phyloP scores from a whole-genome alignment of 345 rosid genomes.

The Eucalyptus tenuipes region DNA sequence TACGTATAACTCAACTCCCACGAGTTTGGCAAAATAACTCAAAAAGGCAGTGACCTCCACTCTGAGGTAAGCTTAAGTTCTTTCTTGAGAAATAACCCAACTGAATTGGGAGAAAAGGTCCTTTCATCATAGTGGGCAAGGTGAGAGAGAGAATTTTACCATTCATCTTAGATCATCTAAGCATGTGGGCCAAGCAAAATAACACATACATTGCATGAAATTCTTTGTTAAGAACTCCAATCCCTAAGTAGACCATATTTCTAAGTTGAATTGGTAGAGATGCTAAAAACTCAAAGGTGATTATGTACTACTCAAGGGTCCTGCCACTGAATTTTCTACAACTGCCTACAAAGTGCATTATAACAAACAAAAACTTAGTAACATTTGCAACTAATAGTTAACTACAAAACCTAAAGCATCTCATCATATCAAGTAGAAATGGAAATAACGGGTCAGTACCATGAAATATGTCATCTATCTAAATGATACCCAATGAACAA shows the following conservation, averaged over 20 bases:
- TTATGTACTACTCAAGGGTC: not conserved
- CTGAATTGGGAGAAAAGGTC: not conserved
- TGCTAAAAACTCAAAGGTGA: not conserved
- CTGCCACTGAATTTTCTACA: not conserved
- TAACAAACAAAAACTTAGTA: not conserved
- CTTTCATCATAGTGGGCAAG: not conserved
- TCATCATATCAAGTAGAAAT: not conserved
- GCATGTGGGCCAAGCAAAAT: not conserved
- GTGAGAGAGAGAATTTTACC: not conserved
- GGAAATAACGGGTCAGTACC: not conserved
- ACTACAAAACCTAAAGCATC: not conserved
- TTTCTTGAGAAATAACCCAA: not conserved
- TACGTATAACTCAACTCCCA: not conserved
- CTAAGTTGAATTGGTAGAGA: not conserved
- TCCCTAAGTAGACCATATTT: not conserved
- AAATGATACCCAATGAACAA: not conserved
- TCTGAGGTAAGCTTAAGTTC: not conserved
- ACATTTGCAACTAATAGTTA: not conserved
- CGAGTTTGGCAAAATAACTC: not conserved
- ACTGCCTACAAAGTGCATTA: not conserved
- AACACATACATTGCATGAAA: not conserved
- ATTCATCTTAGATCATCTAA: not conserved
- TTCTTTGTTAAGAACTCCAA: not conserved
- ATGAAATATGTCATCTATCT: not conserved
- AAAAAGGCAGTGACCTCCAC: not conserved